These are phyloP conservation scores for Zygotorulaspora danielsina DNA, from an alignment of 805 yeast genomes.

Conservation along the genomic window DNA sequence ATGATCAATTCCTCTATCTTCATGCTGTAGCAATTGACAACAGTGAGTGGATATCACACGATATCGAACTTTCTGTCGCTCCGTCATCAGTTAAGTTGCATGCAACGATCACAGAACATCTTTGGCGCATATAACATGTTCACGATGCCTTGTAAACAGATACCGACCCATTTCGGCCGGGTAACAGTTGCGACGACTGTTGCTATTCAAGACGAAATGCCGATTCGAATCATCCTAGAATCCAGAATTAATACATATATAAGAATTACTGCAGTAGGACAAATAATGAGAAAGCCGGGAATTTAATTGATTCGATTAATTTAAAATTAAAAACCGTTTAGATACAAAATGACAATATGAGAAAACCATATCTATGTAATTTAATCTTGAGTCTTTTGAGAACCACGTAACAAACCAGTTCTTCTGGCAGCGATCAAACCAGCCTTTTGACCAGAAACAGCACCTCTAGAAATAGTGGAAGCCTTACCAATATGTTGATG, in stretches of 20 bases:
- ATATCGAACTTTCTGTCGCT: background rate
- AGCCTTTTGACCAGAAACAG: constrained; percentile 99
- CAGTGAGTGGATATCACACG: background rate
- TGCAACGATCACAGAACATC: no score
- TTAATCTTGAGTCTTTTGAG: constrained; percentile 86
- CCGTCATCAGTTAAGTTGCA: no score
- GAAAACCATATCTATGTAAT: constrained; percentile 31
- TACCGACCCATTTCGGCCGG: background rate
- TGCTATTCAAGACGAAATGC: no score
- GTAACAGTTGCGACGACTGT: no score
- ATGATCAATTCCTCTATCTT: constrained; percentile 92
- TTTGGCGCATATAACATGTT: background rate
- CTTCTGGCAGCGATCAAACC: constrained; percentile 99
- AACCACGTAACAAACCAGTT: constrained; percentile 99
- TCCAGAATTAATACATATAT: no score
- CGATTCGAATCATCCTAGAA: no score
- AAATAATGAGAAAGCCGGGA: background rate
- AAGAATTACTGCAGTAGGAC: no score
- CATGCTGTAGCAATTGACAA: constrained; percentile 42
- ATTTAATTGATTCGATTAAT: constrained; percentile 13
- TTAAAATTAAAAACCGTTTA: constrained; percentile 18
- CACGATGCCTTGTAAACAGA: background rate
- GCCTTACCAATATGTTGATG: constrained; percentile 99
- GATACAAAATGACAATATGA: constrained; percentile 29
- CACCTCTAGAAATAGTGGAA: constrained; percentile 98